A percentile compares a stretch with the other conserved stretches of the same genome.
phyloP scores from a whole-genome alignment of 208 protist species.

The Naegleria fowleri region DNA sequence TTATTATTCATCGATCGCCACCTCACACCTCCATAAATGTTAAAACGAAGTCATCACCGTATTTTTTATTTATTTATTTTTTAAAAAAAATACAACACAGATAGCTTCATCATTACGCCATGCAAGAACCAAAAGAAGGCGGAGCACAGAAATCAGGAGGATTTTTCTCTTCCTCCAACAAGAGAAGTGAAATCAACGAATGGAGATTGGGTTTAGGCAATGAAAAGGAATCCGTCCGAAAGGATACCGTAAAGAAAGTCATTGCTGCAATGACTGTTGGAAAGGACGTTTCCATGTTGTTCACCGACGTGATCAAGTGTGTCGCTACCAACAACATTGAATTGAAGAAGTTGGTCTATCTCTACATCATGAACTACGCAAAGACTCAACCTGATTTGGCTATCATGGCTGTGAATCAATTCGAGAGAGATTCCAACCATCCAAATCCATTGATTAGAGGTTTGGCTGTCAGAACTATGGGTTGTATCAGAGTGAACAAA shows the following conservation, averaged over 20 bases:
- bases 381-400: constrained; percentile 90
- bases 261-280: constrained; percentile 96
- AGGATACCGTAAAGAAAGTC: constrained; percentile 91
- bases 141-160: background rate
- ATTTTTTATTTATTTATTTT: too few species aligned
- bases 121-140: background rate
- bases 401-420: constrained; percentile 93
- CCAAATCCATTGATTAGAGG: constrained; percentile 92
- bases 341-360: constrained; percentile 97
- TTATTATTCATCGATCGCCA: too few species aligned
- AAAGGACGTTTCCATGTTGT: constrained; percentile 89
- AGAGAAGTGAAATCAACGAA: constrained; percentile 67
- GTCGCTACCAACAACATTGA: constrained; percentile 88
- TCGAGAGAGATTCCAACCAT: constrained; percentile 86
- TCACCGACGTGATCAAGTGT: constrained; percentile 87
- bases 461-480: constrained; percentile 96
- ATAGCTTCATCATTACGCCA: background rate
- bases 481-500: constrained; percentile 88
- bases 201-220: constrained; percentile 75
- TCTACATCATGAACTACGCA: constrained; percentile 97
- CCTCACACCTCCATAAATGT: too few species aligned
- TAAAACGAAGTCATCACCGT: too few species aligned
- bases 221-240: constrained; percentile 73
- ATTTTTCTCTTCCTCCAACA: background rate
- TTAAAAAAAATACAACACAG: background rate